These are phyloP conservation scores for Malassezia brasiliensis DNA, from an alignment of 1,284 basidiomycete genomes.

Conservation along the genomic window DNA sequence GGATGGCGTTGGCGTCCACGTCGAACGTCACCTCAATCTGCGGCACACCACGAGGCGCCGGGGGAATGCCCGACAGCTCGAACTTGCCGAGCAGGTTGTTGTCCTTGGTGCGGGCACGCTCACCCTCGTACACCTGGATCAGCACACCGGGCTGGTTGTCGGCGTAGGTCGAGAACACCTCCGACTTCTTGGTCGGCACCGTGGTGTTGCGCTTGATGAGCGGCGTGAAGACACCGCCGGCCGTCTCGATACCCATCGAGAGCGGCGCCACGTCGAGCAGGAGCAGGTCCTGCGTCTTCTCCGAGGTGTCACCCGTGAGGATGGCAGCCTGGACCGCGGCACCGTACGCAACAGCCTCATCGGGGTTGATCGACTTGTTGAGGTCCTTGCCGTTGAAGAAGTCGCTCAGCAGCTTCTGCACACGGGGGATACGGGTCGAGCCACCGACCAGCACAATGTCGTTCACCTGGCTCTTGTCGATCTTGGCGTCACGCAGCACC, in stretches of 20 bases:
- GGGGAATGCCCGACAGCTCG: constrained; percentile 93
- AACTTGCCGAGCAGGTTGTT: constrained; percentile 99
- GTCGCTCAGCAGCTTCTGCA: constrained; percentile 94
- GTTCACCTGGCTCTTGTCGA: constrained; percentile 79
- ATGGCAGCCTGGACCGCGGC: constrained; percentile 98
- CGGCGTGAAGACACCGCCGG: constrained; percentile 96
- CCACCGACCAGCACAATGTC: constrained; percentile 97
- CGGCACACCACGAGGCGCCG: constrained; percentile 94
- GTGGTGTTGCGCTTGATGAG: constrained; percentile 98
- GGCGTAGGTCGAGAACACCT: constrained; percentile 96
- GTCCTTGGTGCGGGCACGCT: constrained; percentile 97
- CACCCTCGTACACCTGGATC: constrained; percentile 98
- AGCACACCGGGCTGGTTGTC: constrained; percentile 99
- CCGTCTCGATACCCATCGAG: constrained; percentile 91
- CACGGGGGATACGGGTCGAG: constrained; percentile 95
- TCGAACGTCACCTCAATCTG: constrained; percentile 98
- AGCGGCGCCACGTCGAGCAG: constrained; percentile 94
- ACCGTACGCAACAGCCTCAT: constrained; percentile 98
- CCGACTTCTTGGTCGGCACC: constrained; percentile 96
- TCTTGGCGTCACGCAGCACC: constrained; percentile 94
- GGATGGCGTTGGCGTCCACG: constrained; percentile 94
- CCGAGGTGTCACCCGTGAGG: constrained; percentile 91
- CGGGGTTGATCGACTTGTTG: constrained; percentile 78
- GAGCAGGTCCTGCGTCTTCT: constrained; percentile 93
- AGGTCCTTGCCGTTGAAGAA: constrained; percentile 76